Base-by-base conservation (phyloP, 306 rosid species). In the Castanea sativa region DNA sequence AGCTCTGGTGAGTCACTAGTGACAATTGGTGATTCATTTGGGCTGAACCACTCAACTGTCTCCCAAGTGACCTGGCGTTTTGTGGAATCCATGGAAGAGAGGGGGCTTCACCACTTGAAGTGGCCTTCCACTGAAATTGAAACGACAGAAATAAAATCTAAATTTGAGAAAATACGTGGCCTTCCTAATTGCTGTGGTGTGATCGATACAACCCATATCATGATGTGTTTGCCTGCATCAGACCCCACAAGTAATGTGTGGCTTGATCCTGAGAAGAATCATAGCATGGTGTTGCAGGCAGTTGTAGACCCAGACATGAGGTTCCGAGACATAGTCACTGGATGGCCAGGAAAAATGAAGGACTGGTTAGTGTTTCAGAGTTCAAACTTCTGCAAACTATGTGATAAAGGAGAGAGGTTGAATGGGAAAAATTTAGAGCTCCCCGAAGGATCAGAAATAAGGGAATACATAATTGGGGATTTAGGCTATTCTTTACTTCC, bases 271-370 rank as follows among this genome's bases (percentile, higher is more conserved):
- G 86, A 91, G 78, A 89, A 91, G 77, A 92, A 91, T 71, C 91
- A 92, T 55, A 92, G 97, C 87, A 91, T 94, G 99, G 89, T 94
- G 73, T 80, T 94, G 91, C 99, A 94, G 70, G 97, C 92, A 72
- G 87, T 94, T 72, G 99, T 94, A 49, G 99, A 91, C 60, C 83
- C 97, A 13, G 90, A 90, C 75, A 91, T 91, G 97, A 94, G 84
- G 85, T 92, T 94, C 78, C 85, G 81, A 64, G 97, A 94, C 86
- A 88, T 94, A 79, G 89, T 91, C 78, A 86, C 97, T 0, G 98
- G 99, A 64, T 91, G 96, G 92, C 99, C 99, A 0, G 97, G 93
- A 21, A 86, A 81, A 83, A 86, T 94, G 97, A 77, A 82, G 71
- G 99, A 92, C 49, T 85, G 80, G 86, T 71, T 74, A 59, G 84